Evolutionary conservation across 2,329 filamentous ascomycete species (phyloP).

Genomic region (Alternaria incomplexa): DNA sequence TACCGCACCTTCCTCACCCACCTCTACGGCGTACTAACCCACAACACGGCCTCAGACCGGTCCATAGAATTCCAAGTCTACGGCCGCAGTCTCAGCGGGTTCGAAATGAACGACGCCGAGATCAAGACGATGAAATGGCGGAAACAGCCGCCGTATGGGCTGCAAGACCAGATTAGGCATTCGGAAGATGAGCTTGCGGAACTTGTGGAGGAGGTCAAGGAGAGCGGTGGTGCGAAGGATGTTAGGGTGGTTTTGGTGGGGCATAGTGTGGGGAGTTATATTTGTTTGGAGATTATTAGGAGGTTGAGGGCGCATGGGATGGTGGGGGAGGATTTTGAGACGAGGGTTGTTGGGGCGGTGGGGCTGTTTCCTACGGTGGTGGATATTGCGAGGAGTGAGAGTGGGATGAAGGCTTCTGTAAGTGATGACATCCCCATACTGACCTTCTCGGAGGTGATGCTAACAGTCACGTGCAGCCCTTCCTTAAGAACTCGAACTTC

Average conservation of each 20-base stretch:
- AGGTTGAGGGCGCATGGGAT: conserved; percentile 36
- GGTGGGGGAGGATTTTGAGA: conserved; percentile 25
- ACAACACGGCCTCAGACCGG: conserved; percentile 22
- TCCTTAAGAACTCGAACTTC: conserved; percentile 35
- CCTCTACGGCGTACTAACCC: conserved; percentile 61
- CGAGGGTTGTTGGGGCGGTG: conserved; percentile 41
- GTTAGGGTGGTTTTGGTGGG: conserved; percentile 51
- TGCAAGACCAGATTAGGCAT: conserved; percentile 60
- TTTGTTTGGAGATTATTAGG: conserved; percentile 51
- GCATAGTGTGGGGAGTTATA: conserved; percentile 56
- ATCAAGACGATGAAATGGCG: conserved; percentile 30
- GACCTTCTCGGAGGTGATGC: too few relatives aligned
- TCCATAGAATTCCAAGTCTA: conserved; percentile 46
- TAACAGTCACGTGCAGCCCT: conserved; percentile 23
- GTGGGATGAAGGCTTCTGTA: conserved; percentile 49
- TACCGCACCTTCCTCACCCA: conserved; percentile 70
- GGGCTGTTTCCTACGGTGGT: conserved; percentile 57
- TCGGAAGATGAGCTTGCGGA: conserved; percentile 52
- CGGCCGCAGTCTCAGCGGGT: conserved; percentile 52
- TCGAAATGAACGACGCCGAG: conserved; percentile 42
- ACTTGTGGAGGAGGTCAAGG: conserved; percentile 41
- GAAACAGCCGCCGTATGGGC: conserved; percentile 45
- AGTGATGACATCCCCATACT: too few relatives aligned
- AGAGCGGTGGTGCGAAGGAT: conserved; percentile 28
- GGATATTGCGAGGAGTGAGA: conserved; percentile 53